These are phyloP conservation scores for Helianthus annuus DNA, from an alignment of 129 eudicot genomes.

Conservation along the genomic window DNA sequence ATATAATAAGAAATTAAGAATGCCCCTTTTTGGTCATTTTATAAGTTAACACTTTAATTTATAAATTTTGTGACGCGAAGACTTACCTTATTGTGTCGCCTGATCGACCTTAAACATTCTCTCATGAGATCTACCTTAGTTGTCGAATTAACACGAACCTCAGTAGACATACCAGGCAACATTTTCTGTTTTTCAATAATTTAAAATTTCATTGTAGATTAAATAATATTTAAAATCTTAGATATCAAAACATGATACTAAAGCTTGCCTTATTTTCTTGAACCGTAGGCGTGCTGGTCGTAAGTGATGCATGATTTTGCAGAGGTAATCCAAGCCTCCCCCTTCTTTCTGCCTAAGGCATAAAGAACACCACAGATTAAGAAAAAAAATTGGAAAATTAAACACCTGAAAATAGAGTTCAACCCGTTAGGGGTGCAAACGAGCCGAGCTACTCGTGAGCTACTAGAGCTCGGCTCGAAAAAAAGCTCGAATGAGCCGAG, in stretches of 20 bases:
- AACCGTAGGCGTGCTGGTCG: constrained; percentile 29
- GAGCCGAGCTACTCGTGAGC: too few relatives aligned
- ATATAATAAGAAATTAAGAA: not conserved
- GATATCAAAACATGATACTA: not conserved
- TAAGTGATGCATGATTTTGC: constrained; percentile 38
- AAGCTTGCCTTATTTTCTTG: constrained; percentile 47
- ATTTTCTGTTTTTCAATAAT: constrained; percentile 31
- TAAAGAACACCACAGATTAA: not conserved
- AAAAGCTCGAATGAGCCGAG: too few relatives aligned
- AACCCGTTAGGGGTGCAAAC: too few relatives aligned
- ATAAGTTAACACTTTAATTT: not conserved
- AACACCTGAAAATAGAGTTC: constrained; percentile 3
- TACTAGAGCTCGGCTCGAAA: too few relatives aligned
- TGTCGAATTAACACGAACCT: constrained; percentile 32
- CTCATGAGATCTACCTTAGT: constrained; percentile 58
- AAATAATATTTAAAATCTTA: too few relatives aligned
- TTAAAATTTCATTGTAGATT: too few relatives aligned
- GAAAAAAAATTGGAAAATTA: not conserved
- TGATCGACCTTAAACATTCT: constrained; percentile 78
- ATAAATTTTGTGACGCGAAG: not conserved
- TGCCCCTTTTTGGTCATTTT: not conserved
- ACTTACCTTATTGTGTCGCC: constrained; percentile 60
- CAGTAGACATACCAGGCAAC: constrained; percentile 34
- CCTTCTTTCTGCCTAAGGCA: constrained; percentile 63
- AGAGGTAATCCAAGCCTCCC: constrained; percentile 41